Base-by-base conservation (phyloP, 2,329 filamentous ascomycete species). In the Onygenales sp. region DNA sequence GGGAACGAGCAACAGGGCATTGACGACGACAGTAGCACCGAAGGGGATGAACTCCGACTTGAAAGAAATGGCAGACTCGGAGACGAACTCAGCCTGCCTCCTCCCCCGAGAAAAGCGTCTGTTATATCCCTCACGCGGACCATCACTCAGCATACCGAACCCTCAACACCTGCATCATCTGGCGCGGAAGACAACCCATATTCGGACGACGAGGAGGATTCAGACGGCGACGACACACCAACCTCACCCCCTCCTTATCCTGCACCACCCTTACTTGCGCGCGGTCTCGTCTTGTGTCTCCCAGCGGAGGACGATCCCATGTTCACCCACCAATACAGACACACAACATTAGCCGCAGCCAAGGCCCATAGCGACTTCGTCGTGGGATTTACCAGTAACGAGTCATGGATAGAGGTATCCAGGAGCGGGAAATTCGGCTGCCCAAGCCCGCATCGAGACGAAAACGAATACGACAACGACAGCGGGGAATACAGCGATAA, bases 61-160 rank as follows among this genome's bases (percentile, higher is more conserved):
- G 8, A 47, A 27, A 36, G n/a, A 9, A 17, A 13, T 9, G 43
- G 11, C 39, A 47, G n/a, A n/a, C 38, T 41, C 35, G 47, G 35
- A 13, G 41, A 51, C 60, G 13, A 64, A 50, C 63, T 66, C 27
- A 59, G 54, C 36, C 57, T 56, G 2, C 32, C 38, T 21, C 38
- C 33, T 27, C 10, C 62, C 9, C 60, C 61, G 36, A 62, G 69
- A 46, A 72, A 71, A 60, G 63, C 60, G 14, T 72, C 69, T 13
- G 71, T 69, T 11, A 73, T 73, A 46, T 72, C 70, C 7, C 65
- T 73, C 46, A 73, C 69, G 3, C 68, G 68, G 41, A 70, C 69
- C 4, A 67, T 71, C 53, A 65, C 64, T 31, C 63, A 69, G 52
- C 65, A 69, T 32, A 66, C 67, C 31, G 67, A 69, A 48, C 59